Conservation (phyloP, 2,329 filamentous ascomycete species). For the Penicillium verrucosum region DNA sequence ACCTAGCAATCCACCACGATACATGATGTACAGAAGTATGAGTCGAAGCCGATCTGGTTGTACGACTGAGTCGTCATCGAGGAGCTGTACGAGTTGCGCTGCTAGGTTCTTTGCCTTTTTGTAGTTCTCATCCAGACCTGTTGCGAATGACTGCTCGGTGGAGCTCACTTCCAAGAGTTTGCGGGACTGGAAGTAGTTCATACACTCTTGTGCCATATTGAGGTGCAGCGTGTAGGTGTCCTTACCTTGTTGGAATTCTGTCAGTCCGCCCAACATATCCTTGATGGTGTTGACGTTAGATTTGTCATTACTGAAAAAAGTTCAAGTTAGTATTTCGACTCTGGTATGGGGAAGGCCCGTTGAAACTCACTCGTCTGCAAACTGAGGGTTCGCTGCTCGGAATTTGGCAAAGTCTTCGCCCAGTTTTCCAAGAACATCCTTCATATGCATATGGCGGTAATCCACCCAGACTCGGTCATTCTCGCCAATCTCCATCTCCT, state of each 20-base stretch:
- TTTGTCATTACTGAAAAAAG: conserved; percentile 53
- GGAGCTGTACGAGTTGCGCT: conserved; percentile 77
- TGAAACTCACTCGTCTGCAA: conserved; percentile 63
- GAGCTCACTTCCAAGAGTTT: conserved; percentile 85
- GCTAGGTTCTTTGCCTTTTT: conserved; percentile 86
- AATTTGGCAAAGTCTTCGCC: conserved; percentile 92
- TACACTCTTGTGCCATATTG: conserved; percentile 95
- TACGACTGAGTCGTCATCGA: conserved; percentile 76
- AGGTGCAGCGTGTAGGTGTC: conserved; percentile 91
- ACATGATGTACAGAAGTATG: conserved; percentile 80
- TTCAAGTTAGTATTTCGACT: conserved; percentile 2
- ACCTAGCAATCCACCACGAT: conserved; percentile 76
- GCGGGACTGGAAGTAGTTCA: conserved; percentile 82
- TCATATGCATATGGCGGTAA: conserved; percentile 95
- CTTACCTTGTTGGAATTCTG: conserved; percentile 93
- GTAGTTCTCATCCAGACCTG: conserved; percentile 87
- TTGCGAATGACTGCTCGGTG: conserved; percentile 85
- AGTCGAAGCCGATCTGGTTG: conserved; percentile 76
- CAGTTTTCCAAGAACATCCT: conserved; percentile 90
- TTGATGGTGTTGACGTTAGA: conserved; percentile 87
- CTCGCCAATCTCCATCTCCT: conserved; percentile 87
- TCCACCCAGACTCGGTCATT: conserved; percentile 94
- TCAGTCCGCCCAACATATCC: conserved; percentile 92
- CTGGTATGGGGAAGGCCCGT: not conserved
- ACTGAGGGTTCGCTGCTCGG: conserved; percentile 85